Percentiles rank a stretch among this genome's conserved stretches.
Evolutionary conservation across 2,329 filamentous ascomycete species (phyloP).

Genomic region (Paraconiothyrium sp.): DNA sequence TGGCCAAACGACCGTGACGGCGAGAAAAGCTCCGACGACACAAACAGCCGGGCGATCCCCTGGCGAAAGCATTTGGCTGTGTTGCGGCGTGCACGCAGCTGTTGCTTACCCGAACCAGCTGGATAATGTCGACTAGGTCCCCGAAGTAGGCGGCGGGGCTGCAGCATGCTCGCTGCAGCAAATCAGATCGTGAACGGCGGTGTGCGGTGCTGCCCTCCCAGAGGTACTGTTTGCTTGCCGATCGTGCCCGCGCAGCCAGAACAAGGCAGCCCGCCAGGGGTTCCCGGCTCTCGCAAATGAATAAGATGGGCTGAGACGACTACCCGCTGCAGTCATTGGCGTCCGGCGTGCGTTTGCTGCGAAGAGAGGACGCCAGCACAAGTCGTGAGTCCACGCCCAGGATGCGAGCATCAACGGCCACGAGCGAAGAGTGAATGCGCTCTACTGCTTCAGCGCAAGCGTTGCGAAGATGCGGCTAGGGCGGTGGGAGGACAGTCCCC

Average conservation of each 20-base stretch:
- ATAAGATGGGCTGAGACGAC: conserved; percentile 34
- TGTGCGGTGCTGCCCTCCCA: conserved; percentile 23
- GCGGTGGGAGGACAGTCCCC: conserved; percentile 12
- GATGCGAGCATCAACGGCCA: neutral
- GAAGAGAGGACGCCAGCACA: neutral
- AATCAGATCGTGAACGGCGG: conserved; percentile 24
- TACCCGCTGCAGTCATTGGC: conserved; percentile 28
- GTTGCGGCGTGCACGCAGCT: conserved; percentile 22
- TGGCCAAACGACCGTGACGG: conserved; percentile 10
- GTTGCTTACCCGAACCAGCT: conserved; percentile 10
- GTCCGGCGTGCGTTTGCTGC: conserved; percentile 20
- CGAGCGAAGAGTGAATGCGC: neutral
- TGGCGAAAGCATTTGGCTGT: neutral
- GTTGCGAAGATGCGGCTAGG: conserved; percentile 12
- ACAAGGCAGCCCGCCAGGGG: conserved; percentile 27
- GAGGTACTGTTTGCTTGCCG: conserved; percentile 30
- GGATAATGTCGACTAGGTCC: conserved; percentile 9
- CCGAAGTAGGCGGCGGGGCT: conserved; percentile 28
- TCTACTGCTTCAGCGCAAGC: conserved; percentile 9
- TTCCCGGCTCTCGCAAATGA: conserved; percentile 43
- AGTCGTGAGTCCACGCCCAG: neutral
- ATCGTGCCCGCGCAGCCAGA: conserved; percentile 19
- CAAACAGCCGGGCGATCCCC: conserved; percentile 33
- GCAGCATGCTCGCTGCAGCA: conserved; percentile 32
- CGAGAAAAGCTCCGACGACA: conserved; percentile 9